These are phyloP conservation scores for Eucalyptus victrix DNA, from an alignment of 345 rosid species.

Conservation along the genomic window DNA sequence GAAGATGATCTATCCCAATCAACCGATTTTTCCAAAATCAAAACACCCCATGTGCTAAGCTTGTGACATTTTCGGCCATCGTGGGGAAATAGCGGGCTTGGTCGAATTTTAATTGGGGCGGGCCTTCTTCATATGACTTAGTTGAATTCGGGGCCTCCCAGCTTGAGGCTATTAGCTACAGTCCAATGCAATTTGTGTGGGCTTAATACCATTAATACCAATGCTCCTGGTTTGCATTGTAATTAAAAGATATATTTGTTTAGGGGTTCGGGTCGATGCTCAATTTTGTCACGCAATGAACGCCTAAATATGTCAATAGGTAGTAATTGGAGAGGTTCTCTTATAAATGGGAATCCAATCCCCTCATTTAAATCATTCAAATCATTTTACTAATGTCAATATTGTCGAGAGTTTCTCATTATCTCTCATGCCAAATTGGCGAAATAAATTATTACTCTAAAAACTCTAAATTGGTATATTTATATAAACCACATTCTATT, in stretches of 20 bases:
- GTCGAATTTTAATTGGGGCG: background rate
- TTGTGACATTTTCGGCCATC: background rate
- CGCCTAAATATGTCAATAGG: background rate
- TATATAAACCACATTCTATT: background rate
- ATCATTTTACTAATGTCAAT: background rate
- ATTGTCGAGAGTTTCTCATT: rapidly evolving
- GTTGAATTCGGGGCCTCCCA: background rate
- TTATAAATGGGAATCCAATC: background rate
- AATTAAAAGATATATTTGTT: background rate
- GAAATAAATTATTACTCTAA: rapidly evolving
- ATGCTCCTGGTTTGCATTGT: background rate
- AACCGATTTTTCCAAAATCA: background rate
- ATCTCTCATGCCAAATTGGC: background rate
- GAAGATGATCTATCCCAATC: background rate
- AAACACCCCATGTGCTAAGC: background rate
- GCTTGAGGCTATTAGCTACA: background rate
- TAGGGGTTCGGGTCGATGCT: background rate
- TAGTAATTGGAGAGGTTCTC: background rate
- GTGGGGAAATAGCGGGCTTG: background rate
- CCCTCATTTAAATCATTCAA: background rate
- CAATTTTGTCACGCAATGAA: background rate
- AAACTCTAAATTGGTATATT: too few species aligned
- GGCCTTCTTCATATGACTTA: background rate
- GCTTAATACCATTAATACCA: background rate
- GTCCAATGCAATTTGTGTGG: background rate